Evolutionary conservation across 768 basidiomycete genomes (phyloP), one percentile per base, ranked within the genome.

Genomic region (Tephrocybe sp.): DNA sequence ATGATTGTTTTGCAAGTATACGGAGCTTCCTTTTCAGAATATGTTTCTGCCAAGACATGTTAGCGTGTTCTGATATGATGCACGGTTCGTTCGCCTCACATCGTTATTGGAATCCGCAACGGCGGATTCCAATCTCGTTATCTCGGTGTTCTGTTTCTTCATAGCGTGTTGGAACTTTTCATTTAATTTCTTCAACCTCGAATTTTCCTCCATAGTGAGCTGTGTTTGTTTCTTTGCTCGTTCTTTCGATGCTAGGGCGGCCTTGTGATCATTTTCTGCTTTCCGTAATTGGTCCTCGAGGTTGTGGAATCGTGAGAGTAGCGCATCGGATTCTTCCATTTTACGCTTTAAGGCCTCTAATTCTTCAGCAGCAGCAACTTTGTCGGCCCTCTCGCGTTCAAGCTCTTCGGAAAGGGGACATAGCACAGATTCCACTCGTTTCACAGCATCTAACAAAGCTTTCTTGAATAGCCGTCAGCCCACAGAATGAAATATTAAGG

Each of bases 21-120:
- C 28, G 37, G 24, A 59, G 50, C 25, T 59, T 59, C 7, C 39
- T 54, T 35, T 54, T 54, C 15, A 54, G 22, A 9, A 52, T 9
- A 15, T 21, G 41, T 39, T 1, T 56, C 57, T 59, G 32, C 15
- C 22, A 32, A 15, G 12, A 25, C 37, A 44, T 5, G n/a, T n/a
- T n/a, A n/a, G n/a, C n/a, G n/a, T n/a, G n/a, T n/a, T n/a, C n/a
- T n/a, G n/a, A n/a, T n/a, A n/a, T n/a, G 35, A 31, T 31, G 21
- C 5, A 19, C 9, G 18, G 25, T 21, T 49, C 34, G 25, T 24
- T n/a, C n/a, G n/a, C n/a, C 36, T 35, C 19, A 52, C 54, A 16
- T 56, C 27, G 21, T 55, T 56, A 2, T 52, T 41, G 3, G 39
- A 39, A 18, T 44, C 51, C 34, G 52, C 40, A 2, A 56, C 24